These are phyloP conservation scores for Cardiospermum halicacabum DNA, from an alignment of 345 rosid species.

Conservation along the genomic window DNA sequence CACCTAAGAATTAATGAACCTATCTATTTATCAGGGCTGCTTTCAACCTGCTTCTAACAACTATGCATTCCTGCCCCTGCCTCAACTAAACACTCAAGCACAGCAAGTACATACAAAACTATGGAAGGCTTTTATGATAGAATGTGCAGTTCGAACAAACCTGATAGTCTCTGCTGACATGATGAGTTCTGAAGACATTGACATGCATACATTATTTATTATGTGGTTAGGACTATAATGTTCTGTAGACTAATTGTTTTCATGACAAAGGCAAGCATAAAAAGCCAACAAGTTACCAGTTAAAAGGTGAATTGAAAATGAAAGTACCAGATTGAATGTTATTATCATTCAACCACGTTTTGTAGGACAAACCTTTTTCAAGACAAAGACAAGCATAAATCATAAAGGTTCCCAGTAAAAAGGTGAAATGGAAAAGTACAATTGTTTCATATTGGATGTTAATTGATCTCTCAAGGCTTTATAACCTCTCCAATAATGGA, in stretches of 20 bases:
- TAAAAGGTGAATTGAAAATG: neutral
- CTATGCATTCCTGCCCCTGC: neutral
- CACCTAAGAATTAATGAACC: neutral
- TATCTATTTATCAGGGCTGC: neutral
- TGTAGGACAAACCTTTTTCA: neutral
- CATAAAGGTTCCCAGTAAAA: neutral
- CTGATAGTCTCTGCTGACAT: neutral
- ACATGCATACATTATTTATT: neutral
- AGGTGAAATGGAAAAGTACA: neutral
- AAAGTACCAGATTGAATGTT: neutral
- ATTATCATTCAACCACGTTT: too few species aligned
- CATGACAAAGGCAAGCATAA: too few species aligned
- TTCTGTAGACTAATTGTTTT: neutral
- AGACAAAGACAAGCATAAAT: neutral
- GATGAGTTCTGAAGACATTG: neutral
- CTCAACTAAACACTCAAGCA: neutral
- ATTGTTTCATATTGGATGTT: neutral
- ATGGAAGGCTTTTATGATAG: neutral
- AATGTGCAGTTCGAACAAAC: neutral
- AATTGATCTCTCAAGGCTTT: neutral
- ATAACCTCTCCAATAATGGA: neutral
- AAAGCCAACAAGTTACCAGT: neutral
- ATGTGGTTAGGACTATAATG: too few species aligned
- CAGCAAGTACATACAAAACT: neutral
- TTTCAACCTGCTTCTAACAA: neutral